Conservation (phyloP, 345 rosid species). For the Ceriops tagal region DNA sequence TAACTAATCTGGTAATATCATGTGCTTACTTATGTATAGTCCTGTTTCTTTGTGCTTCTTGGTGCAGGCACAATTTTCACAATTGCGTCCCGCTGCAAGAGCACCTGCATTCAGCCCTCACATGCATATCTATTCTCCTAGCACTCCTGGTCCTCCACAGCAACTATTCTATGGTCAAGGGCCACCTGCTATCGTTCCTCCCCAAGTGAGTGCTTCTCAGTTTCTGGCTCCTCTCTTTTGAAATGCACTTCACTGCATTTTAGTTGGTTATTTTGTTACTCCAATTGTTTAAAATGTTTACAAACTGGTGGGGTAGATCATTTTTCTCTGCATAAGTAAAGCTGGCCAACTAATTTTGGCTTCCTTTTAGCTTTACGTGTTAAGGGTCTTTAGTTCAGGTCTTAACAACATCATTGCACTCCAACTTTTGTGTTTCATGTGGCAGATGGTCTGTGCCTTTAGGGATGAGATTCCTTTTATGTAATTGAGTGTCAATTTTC, state of each 20-base stretch:
- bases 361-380: no score
- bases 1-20: no score
- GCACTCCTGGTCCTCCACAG: conserved; percentile 2
- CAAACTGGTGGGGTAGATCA: no score
- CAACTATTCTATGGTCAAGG: conserved; percentile 13
- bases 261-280: not conserved
- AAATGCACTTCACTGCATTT: not conserved
- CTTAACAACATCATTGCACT: no score
- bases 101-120: conserved; percentile 12
- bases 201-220: conserved; percentile 6
- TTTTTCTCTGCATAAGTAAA: no score
- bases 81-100: conserved; percentile 9
- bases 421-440: no score
- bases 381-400: no score
- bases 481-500: no score
- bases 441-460: no score
- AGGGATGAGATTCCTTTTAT: no score
- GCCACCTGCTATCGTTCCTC: conserved; percentile 13
- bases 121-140: conserved; percentile 12
- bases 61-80: conserved; percentile 6
- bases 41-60: not conserved
- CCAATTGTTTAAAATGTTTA: not conserved
- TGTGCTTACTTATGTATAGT: not conserved
- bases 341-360: no score
- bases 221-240: not conserved